Evolutionary conservation across 2,329 filamentous ascomycete species (phyloP).

Genomic region (Ophiostoma tasmaniense): DNA sequence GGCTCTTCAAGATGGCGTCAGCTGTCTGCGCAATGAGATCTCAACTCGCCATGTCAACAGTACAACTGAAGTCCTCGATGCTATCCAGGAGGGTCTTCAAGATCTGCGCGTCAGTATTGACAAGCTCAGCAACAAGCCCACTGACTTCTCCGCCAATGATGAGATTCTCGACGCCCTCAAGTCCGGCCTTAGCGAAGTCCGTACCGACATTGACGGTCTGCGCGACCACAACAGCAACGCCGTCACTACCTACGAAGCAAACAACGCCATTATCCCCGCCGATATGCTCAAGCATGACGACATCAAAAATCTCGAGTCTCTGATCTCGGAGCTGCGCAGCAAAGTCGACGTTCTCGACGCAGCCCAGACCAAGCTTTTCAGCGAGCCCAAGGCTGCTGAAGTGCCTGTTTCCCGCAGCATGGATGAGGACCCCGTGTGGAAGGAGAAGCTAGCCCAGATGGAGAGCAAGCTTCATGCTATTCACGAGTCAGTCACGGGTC

Average conservation of each 20-base stretch:
- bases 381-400: slow-evolving; percentile 1
- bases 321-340: slow-evolving; percentile 72
- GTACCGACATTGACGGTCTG: slow-evolving; percentile 68
- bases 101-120: slow-evolving; percentile 72
- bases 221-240: slow-evolving; percentile 48
- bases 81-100: slow-evolving; percentile 78
- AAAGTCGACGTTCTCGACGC: slow-evolving; percentile 72
- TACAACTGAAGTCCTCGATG: slow-evolving; percentile 81
- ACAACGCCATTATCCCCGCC: slow-evolving; percentile 41
- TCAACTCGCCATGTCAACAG: slow-evolving; percentile 56
- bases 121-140: slow-evolving; percentile 64
- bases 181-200: slow-evolving; percentile 66
- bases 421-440: slow-evolving; percentile 19
- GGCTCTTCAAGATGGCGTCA: slow-evolving; percentile 62
- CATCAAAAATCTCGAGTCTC: slow-evolving; percentile 74
- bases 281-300: slow-evolving; percentile 59
- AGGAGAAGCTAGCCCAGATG: slow-evolving; percentile 31
- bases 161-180: slow-evolving; percentile 85
- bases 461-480: slow-evolving; percentile 42
- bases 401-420: neutral
- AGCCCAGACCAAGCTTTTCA: slow-evolving; percentile 3
- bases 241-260: slow-evolving; percentile 41
- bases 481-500: slow-evolving; percentile 20
- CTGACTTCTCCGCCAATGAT: slow-evolving; percentile 75
- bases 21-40: slow-evolving; percentile 66